These are phyloP conservation scores for Kluyveromyces starmeri DNA, from an alignment of 805 yeast genomes.

Conservation along the genomic window DNA sequence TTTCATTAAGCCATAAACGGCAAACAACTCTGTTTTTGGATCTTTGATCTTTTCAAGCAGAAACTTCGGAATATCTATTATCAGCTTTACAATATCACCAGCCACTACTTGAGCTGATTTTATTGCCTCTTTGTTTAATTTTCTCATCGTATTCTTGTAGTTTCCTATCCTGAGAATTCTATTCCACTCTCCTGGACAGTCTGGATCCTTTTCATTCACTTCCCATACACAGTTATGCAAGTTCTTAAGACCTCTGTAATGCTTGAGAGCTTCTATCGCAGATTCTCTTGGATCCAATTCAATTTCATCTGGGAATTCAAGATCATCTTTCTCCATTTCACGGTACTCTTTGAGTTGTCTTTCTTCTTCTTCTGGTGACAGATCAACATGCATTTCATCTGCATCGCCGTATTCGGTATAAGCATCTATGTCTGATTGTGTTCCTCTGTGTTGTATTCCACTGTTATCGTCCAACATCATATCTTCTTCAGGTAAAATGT, in stretches of 20 bases:
- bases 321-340: conserved; percentile 66
- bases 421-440: conserved; percentile 24
- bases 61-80: conserved; percentile 46
- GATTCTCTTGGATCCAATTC: conserved; percentile 71
- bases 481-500: conserved; percentile 24
- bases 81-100: conserved; percentile 58
- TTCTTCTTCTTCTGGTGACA: conserved; percentile 75
- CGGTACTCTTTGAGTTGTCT: conserved; percentile 66
- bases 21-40: conserved; percentile 42
- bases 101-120: conserved; percentile 40
- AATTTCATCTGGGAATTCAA: conserved; percentile 92
- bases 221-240: conserved; percentile 81
- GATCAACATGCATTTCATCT: conserved; percentile 56
- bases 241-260: conserved; percentile 84
- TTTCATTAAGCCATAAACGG: conserved; percentile 63
- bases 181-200: conserved; percentile 70
- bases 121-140: conserved; percentile 49
- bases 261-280: conserved; percentile 63
- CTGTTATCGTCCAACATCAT: conserved; percentile 25
- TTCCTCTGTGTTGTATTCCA: conserved; percentile 6
- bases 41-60: conserved; percentile 37
- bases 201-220: conserved; percentile 68
- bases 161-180: conserved; percentile 66
- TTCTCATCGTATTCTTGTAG: conserved; percentile 67
- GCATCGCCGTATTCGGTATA: conserved; percentile 39